Percentiles rank a stretch among this genome's conserved stretches.
Evolutionary conservation across 208 protist genomes (phyloP).

Genomic region (Trypanosoma melophagium): DNA sequence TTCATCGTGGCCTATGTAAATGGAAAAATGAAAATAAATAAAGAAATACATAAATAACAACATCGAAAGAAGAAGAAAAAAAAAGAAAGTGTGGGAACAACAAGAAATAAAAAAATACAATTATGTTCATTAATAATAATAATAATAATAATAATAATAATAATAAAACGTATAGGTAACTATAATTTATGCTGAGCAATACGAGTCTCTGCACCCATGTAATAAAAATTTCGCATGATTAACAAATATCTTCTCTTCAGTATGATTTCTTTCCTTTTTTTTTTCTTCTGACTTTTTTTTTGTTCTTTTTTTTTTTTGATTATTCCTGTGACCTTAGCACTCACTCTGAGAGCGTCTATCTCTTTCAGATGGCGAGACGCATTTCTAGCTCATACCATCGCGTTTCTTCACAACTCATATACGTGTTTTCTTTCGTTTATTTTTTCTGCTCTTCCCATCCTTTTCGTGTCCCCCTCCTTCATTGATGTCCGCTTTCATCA

Average conservation of each 20-base stretch:
- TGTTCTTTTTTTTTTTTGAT: not conserved
- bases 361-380: not conserved
- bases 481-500: not conserved
- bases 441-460: not conserved
- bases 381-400: too few relatives aligned
- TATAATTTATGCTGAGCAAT: not conserved
- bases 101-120: not conserved
- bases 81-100: not conserved
- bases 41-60: not conserved
- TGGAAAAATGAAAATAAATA: not conserved
- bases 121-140: not conserved
- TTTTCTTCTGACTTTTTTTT: too few relatives aligned
- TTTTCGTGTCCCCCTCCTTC: slow-evolving; percentile 1
- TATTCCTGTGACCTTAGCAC: not conserved
- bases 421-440: not conserved
- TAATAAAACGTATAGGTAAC: not conserved
- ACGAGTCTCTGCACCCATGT: too few relatives aligned
- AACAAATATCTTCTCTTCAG: not conserved
- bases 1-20: slow-evolving; percentile 43
- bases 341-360: not conserved
- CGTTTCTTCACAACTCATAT: not conserved
- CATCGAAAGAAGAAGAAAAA: slow-evolving; percentile 2
- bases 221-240: not conserved
- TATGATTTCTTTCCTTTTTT: not conserved
- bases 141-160: too few relatives aligned